Evolutionary conservation across 257 asterid species (phyloP), one percentile per base, ranked within the genome.

Genomic region (Eucommia ulmoides): DNA sequence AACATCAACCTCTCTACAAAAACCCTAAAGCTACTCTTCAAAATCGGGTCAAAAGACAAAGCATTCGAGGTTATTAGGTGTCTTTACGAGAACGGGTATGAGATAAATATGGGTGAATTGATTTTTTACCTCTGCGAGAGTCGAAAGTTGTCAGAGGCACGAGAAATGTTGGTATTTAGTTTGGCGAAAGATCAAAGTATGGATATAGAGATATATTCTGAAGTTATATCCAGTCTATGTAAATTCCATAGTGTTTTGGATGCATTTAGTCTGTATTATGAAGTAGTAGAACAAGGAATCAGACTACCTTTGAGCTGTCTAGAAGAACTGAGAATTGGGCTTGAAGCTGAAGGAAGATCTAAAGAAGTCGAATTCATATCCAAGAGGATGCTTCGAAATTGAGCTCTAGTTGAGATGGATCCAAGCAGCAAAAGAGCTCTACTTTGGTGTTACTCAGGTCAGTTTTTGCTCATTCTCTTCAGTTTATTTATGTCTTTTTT

Each of bases 311-410:
- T 75, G 55, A 57, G 59, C 67, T 68, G 82, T 65, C 67, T 84
- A 24, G 75, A 67, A 53, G 84, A 67, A 16, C 69, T 88, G 52
- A 67, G 54, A 62, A 52, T 29, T 33, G 81, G 63, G 22, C 88
- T 81, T 18, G 77, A 77, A 63, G 75, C 66, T 26, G 72, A 60
- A 51, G 95, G 95, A 26, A 88, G 64, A 50, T 41, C 53, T 49
- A 75, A 74, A 66, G 95, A 81, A 64, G 82, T 93, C 48, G 82
- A 84, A 53, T 88, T 88, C 60, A 76, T 88, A 52, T 65, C 81
- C 29, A 75, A 77, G 88, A 81, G 84, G 63, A 78, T 83, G 63
- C 53, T 20, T n/a, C n/a, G n/a, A n/a, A n/a, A n/a, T n/a, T n/a
- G n/a, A n/a, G n/a, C n/a, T n/a, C n/a, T n/a, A n/a, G n/a, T n/a